Base-by-base conservation (phyloP, 306 rosid species). In the Fagus crenata region DNA sequence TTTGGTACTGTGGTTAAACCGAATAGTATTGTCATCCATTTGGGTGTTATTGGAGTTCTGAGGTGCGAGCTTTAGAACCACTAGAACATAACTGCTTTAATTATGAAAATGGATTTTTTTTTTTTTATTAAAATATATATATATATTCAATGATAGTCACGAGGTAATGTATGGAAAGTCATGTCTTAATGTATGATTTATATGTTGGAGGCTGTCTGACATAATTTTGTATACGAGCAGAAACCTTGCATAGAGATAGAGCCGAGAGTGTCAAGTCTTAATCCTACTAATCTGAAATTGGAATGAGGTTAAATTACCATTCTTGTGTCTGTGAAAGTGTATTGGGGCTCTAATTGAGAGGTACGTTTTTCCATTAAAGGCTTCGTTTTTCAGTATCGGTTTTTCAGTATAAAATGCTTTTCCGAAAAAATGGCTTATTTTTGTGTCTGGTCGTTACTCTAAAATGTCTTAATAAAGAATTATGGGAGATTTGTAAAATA, bases 1-100 rank as follows among this genome's bases (percentile, higher is more conserved):
- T 35, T 63, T 14, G 69, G 69, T 63, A 63, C 41, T 35, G 36
- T 14, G 69, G 67, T 14, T 61, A 13, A 63, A 63, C 36, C 69
- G 15, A 63, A 33, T 14, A 3, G 18, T 33, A 1, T 63, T 33
- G 42, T 36, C 17, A 35, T 63, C 28, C 18, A 14, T 63, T 63
- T 63, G 69, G 69, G 5, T 63, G 7, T 4, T 63, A 4, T 63
- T 15, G 6, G 7, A 63, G 69, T 33, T 33, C 36, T 33, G 68
- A 33, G n/a, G 1, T 9, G 35, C 68, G 18, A 33, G 40, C 69
- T 63, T 63, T 63, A 33, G 69, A 61, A 61, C 68, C 13, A 32
- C 17, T 22, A 58, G 13, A 60, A 32, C 43, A 14, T 35, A 15
- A 6, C 37, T 14, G 3, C 42, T 63, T 63, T 15, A 14, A 32